Evolutionary conservation across 2,329 filamentous ascomycete species (phyloP).

Genomic region (Ascochyta rabiei): DNA sequence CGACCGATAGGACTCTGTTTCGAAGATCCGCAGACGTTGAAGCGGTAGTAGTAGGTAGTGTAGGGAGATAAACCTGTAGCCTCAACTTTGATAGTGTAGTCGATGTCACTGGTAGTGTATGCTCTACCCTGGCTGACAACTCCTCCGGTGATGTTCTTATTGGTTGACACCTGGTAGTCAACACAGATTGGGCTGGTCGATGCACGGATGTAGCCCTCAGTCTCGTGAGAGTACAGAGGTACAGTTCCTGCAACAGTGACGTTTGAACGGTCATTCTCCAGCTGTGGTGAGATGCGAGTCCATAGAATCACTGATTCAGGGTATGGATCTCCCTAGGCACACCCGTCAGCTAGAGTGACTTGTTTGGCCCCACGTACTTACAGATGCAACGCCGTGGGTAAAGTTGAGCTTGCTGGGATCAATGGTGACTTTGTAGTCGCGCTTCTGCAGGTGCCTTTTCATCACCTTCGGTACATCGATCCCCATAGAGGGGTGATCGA

Average conservation of each 20-base stretch:
- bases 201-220: slow-evolving; percentile 58
- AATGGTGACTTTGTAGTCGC: slow-evolving; percentile 15
- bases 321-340: slow-evolving; percentile 49
- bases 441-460: slow-evolving; percentile 49
- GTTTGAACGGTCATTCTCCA: slow-evolving; percentile 51
- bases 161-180: slow-evolving; percentile 65
- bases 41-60: slow-evolving; percentile 73
- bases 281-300: slow-evolving; percentile 46
- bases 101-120: slow-evolving; percentile 74
- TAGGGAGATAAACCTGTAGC: slow-evolving; percentile 66
- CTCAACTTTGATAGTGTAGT: slow-evolving; percentile 77
- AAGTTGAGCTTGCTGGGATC: slow-evolving; percentile 33
- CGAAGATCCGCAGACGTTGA: slow-evolving; percentile 68
- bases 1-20: slow-evolving; percentile 67
- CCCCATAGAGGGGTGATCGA: slow-evolving; percentile 65
- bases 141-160: slow-evolving; percentile 51
- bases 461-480: slow-evolving; percentile 66
- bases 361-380: background rate
- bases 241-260: slow-evolving; percentile 63
- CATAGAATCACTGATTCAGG: slow-evolving; percentile 46
- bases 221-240: slow-evolving; percentile 60
- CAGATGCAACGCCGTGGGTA: slow-evolving; percentile 55
- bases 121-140: slow-evolving; percentile 64
- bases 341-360: background rate
- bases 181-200: slow-evolving; percentile 70